Evolutionary conservation across 257 asterid genomes (phyloP), one percentile per base, ranked within the genome.

Genomic region (Primulina eburnea): DNA sequence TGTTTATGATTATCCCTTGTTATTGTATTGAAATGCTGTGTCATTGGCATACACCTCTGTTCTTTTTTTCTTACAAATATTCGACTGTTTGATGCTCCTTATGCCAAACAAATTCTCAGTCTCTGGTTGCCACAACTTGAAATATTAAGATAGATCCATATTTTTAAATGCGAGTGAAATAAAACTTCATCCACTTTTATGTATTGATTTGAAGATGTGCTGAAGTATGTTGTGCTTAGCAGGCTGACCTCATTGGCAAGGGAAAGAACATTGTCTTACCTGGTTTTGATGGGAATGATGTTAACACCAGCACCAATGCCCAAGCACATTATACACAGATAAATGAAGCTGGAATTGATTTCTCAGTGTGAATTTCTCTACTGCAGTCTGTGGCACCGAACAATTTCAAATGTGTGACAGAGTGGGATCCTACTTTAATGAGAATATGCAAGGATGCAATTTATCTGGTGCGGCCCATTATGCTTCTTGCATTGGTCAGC

Each of bases 221-320:
- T 34, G 52, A n/a, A n/a, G 14, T 34, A 63, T 29, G 9, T 35
- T 63, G 55, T 21, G 43, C 43, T 63, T 35, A 35, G 71, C 50
- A 63, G 26, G 77, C 32, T 35, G 17, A 29, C 32, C 62, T 40
- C 50, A 55, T 24, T 47, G 71, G 18, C 16, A 71, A 60, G 18
- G 55, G 47, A 56, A 69, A 65, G 24, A 57, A 18, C 8, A 52
- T 3, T 17, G 1, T 24, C 40, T 33, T 26, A 43, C 62, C 77
- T 50, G 32, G 62, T 53, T n/a, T 34, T 47, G 71, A 50, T 62
- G 73, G 65, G 52, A 58, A 26, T 67, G 82, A 74, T 71, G 18
- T 70, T 37, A 79, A 38, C 47, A 64, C 26, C 17, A 81, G 68
- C 62, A 58, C 75, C 40, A 65, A 67, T 21, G 75, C 66, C 68